Conservation (phyloP, 306 rosid genomes). For the Prunus mume region DNA sequence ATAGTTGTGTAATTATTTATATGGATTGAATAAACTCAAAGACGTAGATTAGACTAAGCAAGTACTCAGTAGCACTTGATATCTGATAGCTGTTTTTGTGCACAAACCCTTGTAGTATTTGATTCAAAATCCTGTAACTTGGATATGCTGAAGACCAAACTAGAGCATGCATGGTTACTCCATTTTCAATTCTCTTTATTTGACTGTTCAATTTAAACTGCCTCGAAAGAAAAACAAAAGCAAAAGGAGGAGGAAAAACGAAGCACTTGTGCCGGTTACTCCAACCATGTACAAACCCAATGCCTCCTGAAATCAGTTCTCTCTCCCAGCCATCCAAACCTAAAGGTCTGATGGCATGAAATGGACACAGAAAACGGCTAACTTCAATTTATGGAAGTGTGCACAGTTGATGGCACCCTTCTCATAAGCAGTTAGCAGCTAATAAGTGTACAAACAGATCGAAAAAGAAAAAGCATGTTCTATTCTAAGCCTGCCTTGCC, state of each 20-base stretch:
- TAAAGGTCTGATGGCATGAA: not conserved
- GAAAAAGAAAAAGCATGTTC: not conserved
- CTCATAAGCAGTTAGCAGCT: conserved; percentile 15
- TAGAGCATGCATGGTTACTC: no score
- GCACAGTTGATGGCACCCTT: conserved; percentile 5
- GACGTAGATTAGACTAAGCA: conserved; percentile 7
- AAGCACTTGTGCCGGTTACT: not conserved
- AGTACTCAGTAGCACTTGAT: not conserved
- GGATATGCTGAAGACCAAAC: no score
- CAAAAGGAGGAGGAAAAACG: not conserved
- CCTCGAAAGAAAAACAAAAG: not conserved
- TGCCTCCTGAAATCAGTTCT: conserved; percentile 3
- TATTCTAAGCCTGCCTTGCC: conserved; percentile 9
- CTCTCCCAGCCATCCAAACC: conserved; percentile 9
- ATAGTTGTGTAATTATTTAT: conserved; percentile 19
- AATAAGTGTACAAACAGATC: not conserved
- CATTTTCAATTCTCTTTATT: not conserved
- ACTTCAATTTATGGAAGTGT: not conserved
- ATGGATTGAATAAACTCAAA: not conserved
- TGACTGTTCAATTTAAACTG: not conserved
- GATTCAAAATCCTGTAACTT: no score
- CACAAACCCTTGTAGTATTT: no score
- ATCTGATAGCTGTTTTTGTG: not conserved
- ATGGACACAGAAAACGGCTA: conserved; percentile 1
- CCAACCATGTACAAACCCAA: not conserved